These are phyloP conservation scores for Fusarium floridanum DNA, from an alignment of 2,329 filamentous ascomycete genomes.

Conservation along the genomic window DNA sequence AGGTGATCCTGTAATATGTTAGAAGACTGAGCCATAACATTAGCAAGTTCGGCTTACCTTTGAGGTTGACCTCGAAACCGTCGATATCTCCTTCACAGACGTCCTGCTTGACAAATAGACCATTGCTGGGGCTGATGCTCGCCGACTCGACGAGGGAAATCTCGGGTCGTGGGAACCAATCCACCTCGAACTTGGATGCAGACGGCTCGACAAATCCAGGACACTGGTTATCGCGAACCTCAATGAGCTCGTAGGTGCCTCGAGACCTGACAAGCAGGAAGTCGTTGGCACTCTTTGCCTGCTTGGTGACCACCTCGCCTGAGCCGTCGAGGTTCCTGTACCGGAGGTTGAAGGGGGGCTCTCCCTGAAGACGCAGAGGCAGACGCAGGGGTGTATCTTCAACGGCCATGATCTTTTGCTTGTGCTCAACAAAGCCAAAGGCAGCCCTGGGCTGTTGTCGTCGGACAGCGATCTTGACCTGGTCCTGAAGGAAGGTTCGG, in stretches of 20 bases:
- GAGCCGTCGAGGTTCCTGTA: conserved; percentile 77
- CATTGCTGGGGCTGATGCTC: conserved; percentile 65
- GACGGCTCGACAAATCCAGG: conserved; percentile 82
- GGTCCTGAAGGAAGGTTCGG: conserved; percentile 86
- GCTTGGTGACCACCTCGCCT: conserved; percentile 59
- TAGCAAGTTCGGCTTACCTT: conserved; percentile 65
- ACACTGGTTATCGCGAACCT: conserved; percentile 83
- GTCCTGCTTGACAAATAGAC: conserved; percentile 78
- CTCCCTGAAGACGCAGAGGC: conserved; percentile 87
- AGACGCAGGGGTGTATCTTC: conserved; percentile 81
- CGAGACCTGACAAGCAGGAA: conserved; percentile 73
- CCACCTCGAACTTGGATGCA: conserved; percentile 81
- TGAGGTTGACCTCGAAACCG: conserved; percentile 83
- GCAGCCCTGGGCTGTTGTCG: conserved; percentile 88
- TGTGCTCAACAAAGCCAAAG: conserved; percentile 89
- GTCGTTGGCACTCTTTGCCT: conserved; percentile 73
- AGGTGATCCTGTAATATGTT: conserved; percentile 70
- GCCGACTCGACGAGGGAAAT: conserved; percentile 76
- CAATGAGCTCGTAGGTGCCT: conserved; percentile 84
- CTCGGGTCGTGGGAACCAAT: conserved; percentile 86
- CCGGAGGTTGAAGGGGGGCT: conserved; percentile 84
- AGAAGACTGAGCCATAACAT: conserved; percentile 40
- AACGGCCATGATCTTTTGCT: conserved; percentile 78
- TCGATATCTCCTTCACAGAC: conserved; percentile 97
- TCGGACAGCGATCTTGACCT: conserved; percentile 86